Evolutionary conservation across 1,284 basidiomycete genomes (phyloP), one percentile per base, ranked within the genome.

Genomic region (Microbotryomycetes sp.): DNA sequence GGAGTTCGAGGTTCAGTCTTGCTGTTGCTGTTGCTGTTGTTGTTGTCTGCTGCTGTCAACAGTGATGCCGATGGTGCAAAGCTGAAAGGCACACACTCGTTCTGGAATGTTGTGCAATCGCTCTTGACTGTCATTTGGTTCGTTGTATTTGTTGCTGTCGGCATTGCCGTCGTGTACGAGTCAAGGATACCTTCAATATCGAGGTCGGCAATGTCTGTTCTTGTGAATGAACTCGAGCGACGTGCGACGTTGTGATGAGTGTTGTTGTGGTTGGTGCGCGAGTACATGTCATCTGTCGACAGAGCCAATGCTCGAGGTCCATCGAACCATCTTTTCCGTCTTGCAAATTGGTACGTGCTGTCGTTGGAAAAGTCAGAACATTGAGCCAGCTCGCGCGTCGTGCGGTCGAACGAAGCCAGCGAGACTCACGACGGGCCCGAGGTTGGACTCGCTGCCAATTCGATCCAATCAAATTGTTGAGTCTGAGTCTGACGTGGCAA

Each of bases 101-200:
- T 51, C 2, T 60, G 49, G 55, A 49, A 55, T n/a, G 25, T 32
- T 14, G 47, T 22, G 14, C 50, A 48, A 26, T 48, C 50, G 14
- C 42, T 46, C 3, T 54, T 54, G 29, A 54, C 52, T 22, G 56
- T 1, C 12, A 29, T 4, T 1, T 15, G 49, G 14, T 48, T n/a
- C 22, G 49, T n/a, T 6, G 49, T 16, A 28, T 6, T 5, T 3
- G 31, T n/a, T 23, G 49, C 29, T 28, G 25, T 1, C 7, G 46
- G 30, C 26, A 2, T 22, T 28, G 6, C 29, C 19, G 3, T 28
- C 45, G 28, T 19, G 58, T 65, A 65, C 4, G 64, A 54, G 5
- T 56, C 64, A 50, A 65, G 59, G 12, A 65, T 65, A 19, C 60
- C 60, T 15, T 65, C 59, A n/a, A 65, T 59, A 54, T 65, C 64